Evolutionary conservation across 2,329 filamentous ascomycete genomes (phyloP).

Genomic region (Exophiala xenobiotica): DNA sequence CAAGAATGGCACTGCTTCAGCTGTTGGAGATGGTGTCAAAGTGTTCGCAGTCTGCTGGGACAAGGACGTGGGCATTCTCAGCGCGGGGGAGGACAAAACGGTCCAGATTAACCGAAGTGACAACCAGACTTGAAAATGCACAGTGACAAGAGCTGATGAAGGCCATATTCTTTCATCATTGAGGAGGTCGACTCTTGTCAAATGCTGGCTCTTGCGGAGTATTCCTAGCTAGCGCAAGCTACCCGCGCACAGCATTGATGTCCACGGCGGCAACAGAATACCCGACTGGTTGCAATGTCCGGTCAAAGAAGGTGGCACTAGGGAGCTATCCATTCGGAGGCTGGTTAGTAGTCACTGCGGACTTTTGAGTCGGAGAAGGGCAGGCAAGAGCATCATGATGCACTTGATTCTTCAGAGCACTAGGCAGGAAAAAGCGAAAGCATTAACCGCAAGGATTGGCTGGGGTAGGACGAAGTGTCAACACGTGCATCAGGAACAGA

Average conservation of each 20-base stretch:
- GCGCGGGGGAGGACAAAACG: conserved; percentile 87
- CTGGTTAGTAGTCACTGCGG: background rate
- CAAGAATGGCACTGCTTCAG: conserved; percentile 62
- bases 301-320: background rate
- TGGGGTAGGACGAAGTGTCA: conserved; percentile 4
- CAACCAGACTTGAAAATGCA: conserved; percentile 16
- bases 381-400: too few relatives aligned
- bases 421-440: too few relatives aligned
- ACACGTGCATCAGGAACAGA: conserved; percentile 13
- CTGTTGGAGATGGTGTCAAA: conserved; percentile 81
- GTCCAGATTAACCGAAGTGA: conserved; percentile 76
- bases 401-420: too few relatives aligned
- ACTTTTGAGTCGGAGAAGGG: too few relatives aligned
- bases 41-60: conserved; percentile 90
- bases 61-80: conserved; percentile 80
- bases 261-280: background rate
- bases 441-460: too few relatives aligned
- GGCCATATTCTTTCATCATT: background rate
- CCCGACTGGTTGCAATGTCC: background rate
- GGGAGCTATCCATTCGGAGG: background rate
- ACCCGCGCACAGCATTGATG: background rate
- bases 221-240: background rate
- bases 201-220: background rate
- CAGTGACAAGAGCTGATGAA: background rate
- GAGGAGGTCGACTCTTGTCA: too few relatives aligned